Evolutionary conservation across 768 basidiomycete genomes (phyloP).

Genomic region (Pleurotus tuoliensis): DNA sequence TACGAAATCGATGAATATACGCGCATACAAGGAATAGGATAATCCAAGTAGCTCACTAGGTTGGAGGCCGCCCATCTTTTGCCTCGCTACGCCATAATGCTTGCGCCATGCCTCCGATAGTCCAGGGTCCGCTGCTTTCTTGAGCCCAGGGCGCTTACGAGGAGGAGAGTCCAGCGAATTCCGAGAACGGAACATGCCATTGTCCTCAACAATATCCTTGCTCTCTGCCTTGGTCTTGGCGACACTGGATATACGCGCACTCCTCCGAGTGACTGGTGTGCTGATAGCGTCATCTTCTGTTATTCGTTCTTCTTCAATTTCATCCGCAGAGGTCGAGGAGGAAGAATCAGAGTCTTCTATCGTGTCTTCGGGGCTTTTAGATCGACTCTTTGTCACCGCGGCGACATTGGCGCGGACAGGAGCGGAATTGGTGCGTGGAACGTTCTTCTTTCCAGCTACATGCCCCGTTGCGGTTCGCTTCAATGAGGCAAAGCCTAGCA

Average conservation of each 20-base stretch:
- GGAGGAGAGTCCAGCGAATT: neutral
- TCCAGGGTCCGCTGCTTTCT: constrained; percentile 36
- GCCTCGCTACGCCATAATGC: constrained; percentile 41
- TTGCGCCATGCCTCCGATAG: constrained; percentile 51
- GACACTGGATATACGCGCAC: constrained; percentile 6
- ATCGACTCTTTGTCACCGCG: constrained; percentile 10
- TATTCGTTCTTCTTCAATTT: neutral
- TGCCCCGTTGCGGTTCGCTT: constrained; percentile 38
- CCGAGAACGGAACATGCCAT: constrained; percentile 2
- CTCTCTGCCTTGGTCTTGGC: constrained; percentile 14
- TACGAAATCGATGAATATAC: constrained; percentile 20
- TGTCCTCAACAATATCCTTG: constrained; percentile 11
- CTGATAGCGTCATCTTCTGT: neutral
- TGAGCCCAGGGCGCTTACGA: constrained; percentile 8
- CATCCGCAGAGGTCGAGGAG: neutral
- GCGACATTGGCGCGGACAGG: constrained; percentile 7
- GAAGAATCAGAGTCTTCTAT: constrained; percentile 1
- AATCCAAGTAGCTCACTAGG: constrained; percentile 53
- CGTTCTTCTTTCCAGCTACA: constrained; percentile 18
- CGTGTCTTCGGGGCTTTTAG: neutral
- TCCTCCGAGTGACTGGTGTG: neutral
- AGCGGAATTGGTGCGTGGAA: constrained; percentile 9
- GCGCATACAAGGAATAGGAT: neutral
- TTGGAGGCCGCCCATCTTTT: constrained; percentile 49
- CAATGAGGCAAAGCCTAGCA: constrained; percentile 38